Percentiles rank a stretch among this genome's conserved stretches.
These are phyloP conservation scores for Colletotrichum neosansevieriae DNA, from an alignment of 2,329 filamentous ascomycete genomes.

Conservation along the genomic window DNA sequence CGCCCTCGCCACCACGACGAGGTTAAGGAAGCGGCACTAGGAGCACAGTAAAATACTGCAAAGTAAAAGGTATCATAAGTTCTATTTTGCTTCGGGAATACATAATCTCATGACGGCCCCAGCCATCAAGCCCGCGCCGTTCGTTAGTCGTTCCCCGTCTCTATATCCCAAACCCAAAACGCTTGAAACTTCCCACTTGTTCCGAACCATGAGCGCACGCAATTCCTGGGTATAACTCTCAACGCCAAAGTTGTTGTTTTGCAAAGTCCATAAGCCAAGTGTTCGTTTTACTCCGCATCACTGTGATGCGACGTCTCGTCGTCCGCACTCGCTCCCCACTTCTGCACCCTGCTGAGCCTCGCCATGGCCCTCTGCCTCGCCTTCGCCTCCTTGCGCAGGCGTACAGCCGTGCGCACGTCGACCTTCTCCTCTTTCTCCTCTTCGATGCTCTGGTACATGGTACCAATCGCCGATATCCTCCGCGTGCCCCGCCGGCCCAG, in stretches of 20 bases:
- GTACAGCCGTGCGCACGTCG: constrained; percentile 46
- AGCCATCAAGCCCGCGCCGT: neutral
- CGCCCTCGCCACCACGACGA: too few species aligned
- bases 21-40: too few species aligned
- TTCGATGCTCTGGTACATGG: constrained; percentile 34
- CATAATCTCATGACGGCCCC: constrained; percentile 4
- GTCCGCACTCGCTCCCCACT: neutral
- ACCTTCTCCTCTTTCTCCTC: constrained; percentile 42
- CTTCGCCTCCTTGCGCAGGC: constrained; percentile 50
- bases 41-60: too few species aligned
- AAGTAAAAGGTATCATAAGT: neutral
- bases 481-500: constrained; percentile 33
- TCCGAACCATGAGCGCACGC: neutral
- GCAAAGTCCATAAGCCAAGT: neutral
- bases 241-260: constrained; percentile 7
- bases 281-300: neutral
- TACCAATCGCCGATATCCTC: constrained; percentile 39
- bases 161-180: neutral
- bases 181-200: neutral
- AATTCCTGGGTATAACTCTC: constrained; percentile 23
- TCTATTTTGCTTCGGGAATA: constrained; percentile 3
- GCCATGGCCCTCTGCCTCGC: constrained; percentile 43
- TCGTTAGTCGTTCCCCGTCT: neutral
- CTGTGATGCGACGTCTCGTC: neutral
- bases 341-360: constrained; percentile 2